phyloP scores from a whole-genome alignment of 2,329 filamentous ascomycete genomes.

The Colletotrichum eremochloae region DNA sequence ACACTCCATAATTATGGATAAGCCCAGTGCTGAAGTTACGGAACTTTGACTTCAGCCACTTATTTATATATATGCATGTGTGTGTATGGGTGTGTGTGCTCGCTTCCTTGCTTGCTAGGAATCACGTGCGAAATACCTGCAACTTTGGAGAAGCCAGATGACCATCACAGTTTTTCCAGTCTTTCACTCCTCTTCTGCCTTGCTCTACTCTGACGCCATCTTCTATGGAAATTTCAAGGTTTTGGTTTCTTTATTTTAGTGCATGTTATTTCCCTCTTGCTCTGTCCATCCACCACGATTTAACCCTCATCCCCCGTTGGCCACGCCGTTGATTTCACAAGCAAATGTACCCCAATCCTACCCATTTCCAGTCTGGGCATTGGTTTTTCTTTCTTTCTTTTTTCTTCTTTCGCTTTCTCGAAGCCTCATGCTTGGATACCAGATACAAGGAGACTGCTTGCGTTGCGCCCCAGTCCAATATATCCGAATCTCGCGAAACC shows the following conservation, averaged over 20 bases:
- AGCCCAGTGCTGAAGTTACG: background rate
- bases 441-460: background rate
- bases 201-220: background rate
- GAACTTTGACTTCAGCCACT: background rate
- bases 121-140: conserved; percentile 30
- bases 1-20: background rate
- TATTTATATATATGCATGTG: too few species aligned
- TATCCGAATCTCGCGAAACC: conserved; percentile 7
- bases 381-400: background rate
- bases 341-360: background rate
- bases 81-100: too few species aligned
- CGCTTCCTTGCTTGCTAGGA: too few species aligned
- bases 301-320: background rate
- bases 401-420: background rate
- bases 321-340: background rate
- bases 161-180: conserved; percentile 29
- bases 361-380: background rate
- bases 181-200: too few species aligned
- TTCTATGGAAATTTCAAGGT: conserved; percentile 22
- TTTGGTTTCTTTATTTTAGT: background rate
- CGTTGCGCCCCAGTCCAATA: background rate
- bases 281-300: too few species aligned
- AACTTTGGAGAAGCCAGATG: conserved; percentile 33
- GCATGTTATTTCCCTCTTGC: too few species aligned
- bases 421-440: background rate